These are phyloP conservation scores for Dendrobium catenatum DNA, from an alignment of 106 monocot species.

Conservation along the genomic window DNA sequence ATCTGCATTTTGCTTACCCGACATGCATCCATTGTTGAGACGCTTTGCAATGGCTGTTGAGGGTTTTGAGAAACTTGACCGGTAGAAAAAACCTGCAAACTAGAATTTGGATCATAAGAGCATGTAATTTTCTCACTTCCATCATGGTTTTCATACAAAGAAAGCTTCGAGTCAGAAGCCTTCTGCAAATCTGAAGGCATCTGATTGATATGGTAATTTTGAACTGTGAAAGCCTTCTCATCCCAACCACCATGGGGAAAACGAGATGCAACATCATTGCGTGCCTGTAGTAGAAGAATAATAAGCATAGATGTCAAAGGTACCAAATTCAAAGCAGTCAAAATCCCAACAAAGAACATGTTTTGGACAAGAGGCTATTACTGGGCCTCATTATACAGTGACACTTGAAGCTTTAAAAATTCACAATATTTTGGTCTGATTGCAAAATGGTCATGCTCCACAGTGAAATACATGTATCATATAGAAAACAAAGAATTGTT, in stretches of 20 bases:
- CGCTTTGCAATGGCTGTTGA: conserved; percentile 31
- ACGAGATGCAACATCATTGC: conserved; percentile 13
- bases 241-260: conserved; percentile 22
- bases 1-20: conserved; percentile 88
- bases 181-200: conserved; percentile 35
- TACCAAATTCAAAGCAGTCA: not conserved
- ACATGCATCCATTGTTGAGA: conserved; percentile 24
- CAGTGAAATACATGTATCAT: not conserved
- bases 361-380: not conserved
- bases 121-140: conserved; percentile 26
- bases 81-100: conserved; percentile 37
- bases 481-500: not conserved
- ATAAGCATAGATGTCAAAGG: not conserved
- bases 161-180: conserved; percentile 24
- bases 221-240: conserved; percentile 23
- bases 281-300: conserved; percentile 29
- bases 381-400: not conserved
- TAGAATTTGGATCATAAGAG: conserved; percentile 20
- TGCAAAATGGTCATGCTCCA: not conserved
- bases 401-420: not conserved
- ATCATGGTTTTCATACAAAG: conserved; percentile 20
- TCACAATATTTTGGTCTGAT: not conserved
- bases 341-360: not conserved
- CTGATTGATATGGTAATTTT: conserved; percentile 34
- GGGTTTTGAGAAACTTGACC: conserved; percentile 47